Conservation (phyloP, 1,139 yeast genomes). For the Zygosaccharomyces pseudobailii region DNA sequence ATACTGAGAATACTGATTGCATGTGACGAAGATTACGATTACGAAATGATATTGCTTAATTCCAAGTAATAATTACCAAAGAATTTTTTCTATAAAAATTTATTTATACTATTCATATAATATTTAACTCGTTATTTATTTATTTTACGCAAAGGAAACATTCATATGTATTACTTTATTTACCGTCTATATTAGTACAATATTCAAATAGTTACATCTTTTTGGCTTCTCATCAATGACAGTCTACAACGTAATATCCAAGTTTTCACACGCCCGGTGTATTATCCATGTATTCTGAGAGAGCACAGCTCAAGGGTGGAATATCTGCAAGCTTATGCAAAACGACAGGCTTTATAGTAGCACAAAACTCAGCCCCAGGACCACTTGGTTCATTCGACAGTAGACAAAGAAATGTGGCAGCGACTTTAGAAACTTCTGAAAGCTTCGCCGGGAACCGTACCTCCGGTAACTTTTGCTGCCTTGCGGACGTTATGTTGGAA, state of each 20-base stretch:
- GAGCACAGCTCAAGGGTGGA: slow-evolving; percentile 31
- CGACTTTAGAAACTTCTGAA: slow-evolving; percentile 33
- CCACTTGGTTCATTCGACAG: slow-evolving; percentile 32
- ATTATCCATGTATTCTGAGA: slow-evolving; percentile 33
- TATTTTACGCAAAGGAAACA: background rate
- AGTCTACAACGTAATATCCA: background rate
- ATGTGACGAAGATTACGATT: slow-evolving; percentile 1
- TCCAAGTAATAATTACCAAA: background rate
- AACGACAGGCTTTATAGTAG: slow-evolving; percentile 27
- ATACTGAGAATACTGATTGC: background rate
- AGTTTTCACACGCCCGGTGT: slow-evolving; percentile 21
- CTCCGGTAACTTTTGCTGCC: slow-evolving; percentile 26
- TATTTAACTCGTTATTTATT: background rate
- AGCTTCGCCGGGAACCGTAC: slow-evolving; percentile 27
- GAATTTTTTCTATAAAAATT: background rate
- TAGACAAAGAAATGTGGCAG: slow-evolving; percentile 31
- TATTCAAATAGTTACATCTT: background rate
- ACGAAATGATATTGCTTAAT: background rate
- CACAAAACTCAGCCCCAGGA: slow-evolving; percentile 27
- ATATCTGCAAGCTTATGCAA: slow-evolving; percentile 31
- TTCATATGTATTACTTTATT: background rate
- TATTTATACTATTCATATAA: background rate
- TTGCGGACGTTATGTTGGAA: slow-evolving; percentile 20
- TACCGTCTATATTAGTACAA: too few species aligned
- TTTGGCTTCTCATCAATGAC: too few species aligned